A percentile compares a stretch with the other conserved stretches of the same genome.
Conservation (phyloP, 495 filamentous ascomycete genomes). For the Podospora pseudocomata region DNA sequence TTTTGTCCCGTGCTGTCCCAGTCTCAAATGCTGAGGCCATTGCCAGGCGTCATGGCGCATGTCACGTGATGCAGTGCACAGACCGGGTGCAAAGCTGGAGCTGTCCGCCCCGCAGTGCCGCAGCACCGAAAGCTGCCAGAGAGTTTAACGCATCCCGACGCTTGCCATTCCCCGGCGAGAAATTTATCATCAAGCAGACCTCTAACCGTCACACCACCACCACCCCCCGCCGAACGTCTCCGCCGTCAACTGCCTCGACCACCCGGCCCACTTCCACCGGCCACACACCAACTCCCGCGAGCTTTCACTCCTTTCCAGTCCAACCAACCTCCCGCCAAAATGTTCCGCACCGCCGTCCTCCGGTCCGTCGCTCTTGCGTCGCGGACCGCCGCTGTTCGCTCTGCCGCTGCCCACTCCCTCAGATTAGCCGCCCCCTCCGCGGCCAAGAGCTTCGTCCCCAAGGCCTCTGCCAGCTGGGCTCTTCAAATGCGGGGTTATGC, state of each 20-base stretch:
- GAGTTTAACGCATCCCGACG: slow-evolving; percentile 17
- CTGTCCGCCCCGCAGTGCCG: background rate
- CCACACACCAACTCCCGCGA: background rate
- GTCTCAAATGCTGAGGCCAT: background rate
- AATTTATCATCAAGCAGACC: slow-evolving; percentile 41
- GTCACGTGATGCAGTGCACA: background rate
- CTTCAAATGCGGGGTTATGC: slow-evolving; percentile 74
- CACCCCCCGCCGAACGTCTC: slow-evolving; percentile 9
- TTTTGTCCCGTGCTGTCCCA: background rate
- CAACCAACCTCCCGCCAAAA: slow-evolving; percentile 38
- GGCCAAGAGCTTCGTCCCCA: slow-evolving; percentile 47
- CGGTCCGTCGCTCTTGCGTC: slow-evolving; percentile 55
- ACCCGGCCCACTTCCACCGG: slow-evolving; percentile 20
- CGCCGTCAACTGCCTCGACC: slow-evolving; percentile 16
- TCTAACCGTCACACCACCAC: background rate
- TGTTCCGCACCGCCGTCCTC: slow-evolving; percentile 84
- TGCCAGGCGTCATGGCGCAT: background rate
- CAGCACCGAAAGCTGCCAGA: slow-evolving; percentile 19
- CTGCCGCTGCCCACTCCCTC: slow-evolving; percentile 55
- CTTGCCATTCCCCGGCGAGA: slow-evolving; percentile 33
- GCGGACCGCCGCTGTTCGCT: slow-evolving; percentile 52
- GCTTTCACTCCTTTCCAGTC: background rate
- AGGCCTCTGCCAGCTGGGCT: slow-evolving; percentile 47
- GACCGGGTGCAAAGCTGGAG: background rate
- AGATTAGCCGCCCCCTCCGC: slow-evolving; percentile 47